phyloP scores from a whole-genome alignment of 441 rosid genomes.

The Adansonia gregorii region DNA sequence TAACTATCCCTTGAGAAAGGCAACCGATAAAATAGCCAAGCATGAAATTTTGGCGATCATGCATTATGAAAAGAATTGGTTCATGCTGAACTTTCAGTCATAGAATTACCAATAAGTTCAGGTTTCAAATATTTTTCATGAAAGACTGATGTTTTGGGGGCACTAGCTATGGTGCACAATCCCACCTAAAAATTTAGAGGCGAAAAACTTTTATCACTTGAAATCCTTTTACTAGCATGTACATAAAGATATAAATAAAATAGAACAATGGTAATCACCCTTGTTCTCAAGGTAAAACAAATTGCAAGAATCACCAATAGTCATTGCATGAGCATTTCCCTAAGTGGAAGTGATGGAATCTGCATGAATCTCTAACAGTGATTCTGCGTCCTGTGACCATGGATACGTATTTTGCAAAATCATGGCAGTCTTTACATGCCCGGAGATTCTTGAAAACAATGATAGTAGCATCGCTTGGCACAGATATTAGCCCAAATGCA shows the following conservation, averaged over 20 bases:
- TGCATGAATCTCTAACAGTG: constrained; percentile 53
- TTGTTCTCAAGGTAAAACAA: background rate
- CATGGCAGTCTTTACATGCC: constrained; percentile 63
- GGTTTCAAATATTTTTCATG: no score
- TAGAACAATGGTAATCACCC: background rate
- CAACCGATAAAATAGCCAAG: background rate
- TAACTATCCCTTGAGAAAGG: background rate
- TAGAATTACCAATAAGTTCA: no score
- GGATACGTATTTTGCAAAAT: constrained; percentile 60
- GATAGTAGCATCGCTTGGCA: constrained; percentile 41
- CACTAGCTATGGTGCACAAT: no score
- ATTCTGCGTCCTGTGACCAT: constrained; percentile 46
- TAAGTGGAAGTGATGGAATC: constrained; percentile 62
- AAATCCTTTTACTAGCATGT: background rate
- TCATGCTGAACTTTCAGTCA: background rate
- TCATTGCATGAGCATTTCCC: constrained; percentile 70
- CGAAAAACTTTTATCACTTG: no score
- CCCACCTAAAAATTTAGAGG: no score
- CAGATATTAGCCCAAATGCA: constrained; percentile 56
- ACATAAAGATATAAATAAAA: background rate
- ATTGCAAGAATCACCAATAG: constrained; percentile 51
- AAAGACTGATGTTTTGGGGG: no score
- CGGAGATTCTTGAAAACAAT: constrained; percentile 65
- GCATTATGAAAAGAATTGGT: background rate
- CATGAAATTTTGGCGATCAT: background rate